A percentile compares a stretch with the other conserved stretches of the same genome.
These are phyloP conservation scores for Penium margaritaceum DNA, from an alignment of 139 green algal genomes.

Conservation along the genomic window DNA sequence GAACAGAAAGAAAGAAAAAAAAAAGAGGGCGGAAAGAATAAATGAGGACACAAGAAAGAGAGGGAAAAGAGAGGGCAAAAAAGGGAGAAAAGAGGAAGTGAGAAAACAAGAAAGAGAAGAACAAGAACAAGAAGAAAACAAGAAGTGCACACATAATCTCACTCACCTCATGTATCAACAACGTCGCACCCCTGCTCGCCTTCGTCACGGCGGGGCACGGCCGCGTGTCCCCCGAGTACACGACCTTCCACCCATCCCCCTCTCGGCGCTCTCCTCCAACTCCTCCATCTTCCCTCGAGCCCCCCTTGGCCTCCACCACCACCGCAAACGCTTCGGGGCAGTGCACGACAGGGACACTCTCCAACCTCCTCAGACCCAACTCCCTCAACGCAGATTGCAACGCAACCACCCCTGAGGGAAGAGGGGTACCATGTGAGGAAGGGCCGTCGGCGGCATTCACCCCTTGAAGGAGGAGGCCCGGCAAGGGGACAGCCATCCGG, in stretches of 20 bases:
- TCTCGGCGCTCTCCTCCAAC: neutral
- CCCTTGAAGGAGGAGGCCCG: no score
- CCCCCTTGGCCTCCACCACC: conserved; percentile 49
- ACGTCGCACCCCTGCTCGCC: conserved; percentile 65
- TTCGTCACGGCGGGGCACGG: conserved; percentile 63
- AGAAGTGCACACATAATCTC: neutral
- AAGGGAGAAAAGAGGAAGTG: neutral
- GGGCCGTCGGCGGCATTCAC: no score
- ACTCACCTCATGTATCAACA: conserved; percentile 85
- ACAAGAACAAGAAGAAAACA: conserved; percentile 7
- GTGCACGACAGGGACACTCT: conserved; percentile 61
- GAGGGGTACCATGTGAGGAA: no score
- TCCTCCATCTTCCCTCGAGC: neutral
- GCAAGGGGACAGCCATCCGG: no score
- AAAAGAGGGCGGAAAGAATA: neutral
- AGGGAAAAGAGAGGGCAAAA: neutral
- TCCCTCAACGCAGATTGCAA: conserved; percentile 42
- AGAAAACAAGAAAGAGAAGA: neutral
- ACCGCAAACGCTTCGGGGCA: conserved; percentile 72
- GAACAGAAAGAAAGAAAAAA: no score
- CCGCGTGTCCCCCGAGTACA: conserved; percentile 84
- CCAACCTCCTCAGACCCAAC: conserved; percentile 58
- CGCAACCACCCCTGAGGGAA: no score
- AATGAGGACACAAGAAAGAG: no score
- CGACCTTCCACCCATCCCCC: conserved; percentile 49